phyloP scores from a whole-genome alignment of 768 basidiomycete species.

The Russula dissimulans region DNA sequence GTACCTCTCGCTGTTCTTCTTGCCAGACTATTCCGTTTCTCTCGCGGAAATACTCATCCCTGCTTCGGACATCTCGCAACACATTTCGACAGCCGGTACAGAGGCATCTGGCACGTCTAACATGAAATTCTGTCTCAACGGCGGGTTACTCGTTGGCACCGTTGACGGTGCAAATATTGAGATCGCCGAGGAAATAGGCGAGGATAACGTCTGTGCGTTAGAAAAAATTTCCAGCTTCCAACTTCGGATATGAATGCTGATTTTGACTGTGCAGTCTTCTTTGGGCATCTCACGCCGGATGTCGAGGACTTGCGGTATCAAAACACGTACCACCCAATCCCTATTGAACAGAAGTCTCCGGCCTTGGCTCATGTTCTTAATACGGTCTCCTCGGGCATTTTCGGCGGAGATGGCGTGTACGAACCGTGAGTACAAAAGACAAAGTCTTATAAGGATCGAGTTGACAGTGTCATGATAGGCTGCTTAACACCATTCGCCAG shows the following conservation, averaged over 20 bases:
- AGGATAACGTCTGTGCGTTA: slow-evolving; percentile 80
- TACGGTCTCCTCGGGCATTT: slow-evolving; percentile 64
- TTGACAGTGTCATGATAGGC: slow-evolving; percentile 32
- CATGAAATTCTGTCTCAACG: slow-evolving; percentile 89
- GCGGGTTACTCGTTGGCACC: slow-evolving; percentile 80
- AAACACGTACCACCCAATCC: slow-evolving; percentile 74
- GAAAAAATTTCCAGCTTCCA: neutral
- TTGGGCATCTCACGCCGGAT: slow-evolving; percentile 77
- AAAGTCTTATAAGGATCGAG: neutral
- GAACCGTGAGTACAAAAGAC: slow-evolving; percentile 56
- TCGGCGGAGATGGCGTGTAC: slow-evolving; percentile 75
- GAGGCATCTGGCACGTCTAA: slow-evolving; percentile 79
- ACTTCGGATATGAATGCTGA: neutral
- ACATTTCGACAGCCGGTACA: slow-evolving; percentile 96
- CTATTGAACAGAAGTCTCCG: slow-evolving; percentile 77
- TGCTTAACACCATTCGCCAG: slow-evolving; percentile 68
- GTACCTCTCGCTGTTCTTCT: slow-evolving; percentile 83
- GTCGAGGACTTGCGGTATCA: slow-evolving; percentile 83
- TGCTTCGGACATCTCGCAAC: slow-evolving; percentile 91
- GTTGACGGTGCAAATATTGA: slow-evolving; percentile 94
- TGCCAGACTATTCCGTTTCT: slow-evolving; percentile 90
- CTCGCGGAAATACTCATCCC: slow-evolving; percentile 78
- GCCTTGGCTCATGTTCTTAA: slow-evolving; percentile 72
- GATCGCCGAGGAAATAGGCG: slow-evolving; percentile 93
- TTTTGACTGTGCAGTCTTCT: slow-evolving; percentile 53